Evolutionary conservation across 192 early-diverging fungal genomes (phyloP), one percentile per base, ranked within the genome.

Genomic region (Phycomyces nitens): DNA sequence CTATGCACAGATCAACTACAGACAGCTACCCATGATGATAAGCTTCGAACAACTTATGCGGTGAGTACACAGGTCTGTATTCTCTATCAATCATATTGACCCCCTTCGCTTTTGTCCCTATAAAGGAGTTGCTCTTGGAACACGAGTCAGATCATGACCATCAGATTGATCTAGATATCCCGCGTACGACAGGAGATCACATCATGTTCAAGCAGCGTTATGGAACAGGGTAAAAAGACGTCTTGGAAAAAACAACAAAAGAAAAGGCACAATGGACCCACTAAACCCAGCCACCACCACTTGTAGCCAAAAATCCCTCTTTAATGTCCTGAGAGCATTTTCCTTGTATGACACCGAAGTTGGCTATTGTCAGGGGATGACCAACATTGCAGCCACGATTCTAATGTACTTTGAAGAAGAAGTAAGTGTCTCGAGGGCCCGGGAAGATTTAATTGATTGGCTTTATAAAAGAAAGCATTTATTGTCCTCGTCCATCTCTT

Each of bases 311-410:
- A 81, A 85, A 55, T 65, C 79, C n/a, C 74, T 94, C 43, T 91
- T 91, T 63, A 88, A 92, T 62, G 84, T 94, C 1, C 61, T 92
- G 21, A 83, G 89, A 58, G 90, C 92, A 3, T 93, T 92, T 64
- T 79, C 85, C 2, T 71, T 84, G 42, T 92, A 86, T 62, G 91
- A 94, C 69, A 53, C 74, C 22, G 83, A 89, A 57, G 83, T 94
- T 53, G 92, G 92, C 42, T 94, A 94, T 62, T 94, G 92, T 63
- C 92, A 94, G 77, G 92, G 92, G 6, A 89, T 94, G 72, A 80
- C 91, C 3, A 92, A 89, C 68, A 75, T 94, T 20, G 89, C 82
- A 0, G 89, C 90, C 1, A 86, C 84, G 2, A 71, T 94, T 62
- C 61, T 94, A 52, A 76, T 91, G 62, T 91, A 90, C 66, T 84